Evolutionary conservation across 805 yeast species (phyloP).

Genomic region (Teunomyces aglyptinius): DNA sequence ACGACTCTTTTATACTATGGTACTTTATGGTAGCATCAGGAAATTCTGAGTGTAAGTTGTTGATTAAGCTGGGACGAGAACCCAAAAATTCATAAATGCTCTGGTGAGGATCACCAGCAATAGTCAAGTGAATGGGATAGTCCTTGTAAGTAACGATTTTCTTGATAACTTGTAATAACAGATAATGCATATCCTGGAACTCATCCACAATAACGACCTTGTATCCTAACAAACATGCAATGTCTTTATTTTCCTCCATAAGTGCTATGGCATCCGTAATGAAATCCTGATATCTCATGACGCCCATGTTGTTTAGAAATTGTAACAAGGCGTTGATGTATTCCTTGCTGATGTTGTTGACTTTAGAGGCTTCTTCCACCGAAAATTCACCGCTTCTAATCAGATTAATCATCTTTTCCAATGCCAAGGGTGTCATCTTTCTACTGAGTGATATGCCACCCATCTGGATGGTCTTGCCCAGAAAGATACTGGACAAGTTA

Average conservation of each 20-base stretch:
- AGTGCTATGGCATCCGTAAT: slow-evolving; percentile 29
- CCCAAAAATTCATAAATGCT: slow-evolving; percentile 69
- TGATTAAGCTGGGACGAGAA: slow-evolving; percentile 37
- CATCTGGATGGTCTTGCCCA: slow-evolving; percentile 33
- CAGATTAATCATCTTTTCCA: slow-evolving; percentile 24
- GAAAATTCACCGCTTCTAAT: slow-evolving; percentile 22
- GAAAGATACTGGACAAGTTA: slow-evolving; percentile 29
- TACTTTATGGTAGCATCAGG: slow-evolving; percentile 20
- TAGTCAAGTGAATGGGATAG: slow-evolving; percentile 45
- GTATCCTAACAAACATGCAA: slow-evolving; percentile 23
- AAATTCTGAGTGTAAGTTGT: slow-evolving; percentile 19
- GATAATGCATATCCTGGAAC: slow-evolving; percentile 65
- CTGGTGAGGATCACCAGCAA: slow-evolving; percentile 74
- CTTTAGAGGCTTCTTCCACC: slow-evolving; percentile 21
- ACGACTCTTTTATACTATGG: slow-evolving; percentile 49
- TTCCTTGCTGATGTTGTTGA: slow-evolving; percentile 22
- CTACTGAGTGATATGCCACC: slow-evolving; percentile 23
- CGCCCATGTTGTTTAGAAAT: slow-evolving; percentile 32
- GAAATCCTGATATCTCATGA: slow-evolving; percentile 36
- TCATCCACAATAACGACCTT: slow-evolving; percentile 62
- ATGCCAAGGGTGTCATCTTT: slow-evolving; percentile 17
- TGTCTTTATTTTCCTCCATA: slow-evolving; percentile 17
- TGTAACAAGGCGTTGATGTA: slow-evolving; percentile 26
- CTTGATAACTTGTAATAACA: slow-evolving; percentile 44
- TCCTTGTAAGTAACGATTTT: slow-evolving; percentile 29